Base-by-base conservation (phyloP, 768 basidiomycete species). In the Aureoboletus auriporus region DNA sequence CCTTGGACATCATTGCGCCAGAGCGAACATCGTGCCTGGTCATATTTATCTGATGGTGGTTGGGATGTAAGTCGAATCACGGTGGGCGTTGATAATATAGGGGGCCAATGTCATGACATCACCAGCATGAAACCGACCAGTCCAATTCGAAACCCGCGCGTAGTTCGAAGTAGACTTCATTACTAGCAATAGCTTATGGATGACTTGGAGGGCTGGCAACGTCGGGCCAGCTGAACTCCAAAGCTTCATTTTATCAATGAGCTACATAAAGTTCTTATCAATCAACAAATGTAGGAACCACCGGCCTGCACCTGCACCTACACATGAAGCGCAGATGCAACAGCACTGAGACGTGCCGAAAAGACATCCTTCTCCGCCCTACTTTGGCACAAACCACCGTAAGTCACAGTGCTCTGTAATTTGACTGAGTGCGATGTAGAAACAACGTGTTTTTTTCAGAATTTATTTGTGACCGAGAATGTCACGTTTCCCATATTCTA, bases 1-100 rank as follows among this genome's bases (percentile, higher is more conserved):
- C 73, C 44, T 73, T 74, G 40, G 77, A 78, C 59, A 72, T 71
- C 76, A 79, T 78, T 51, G 75, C 63, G 12, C 66, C 61, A 9
- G 64, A 61, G 46, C 49, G 55, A 41, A 39, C 39, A 35, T 62
- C 54, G 14, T 11, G 16, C 5, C 41, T 36, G 1, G 58, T 58
- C 60, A 64, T 64, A 38, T 46, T 37, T 46, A 23, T 52, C 23
- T 53, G 46, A 16, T 35, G 14, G 23, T 14, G 33, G 43, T 36
- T 26, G 44, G 16, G 31, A 12, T 17, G 31, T 16, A 36, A 33
- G 34, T n/a, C 49, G 1, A 9, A 42, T 28, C 14, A 2, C 13
- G 20, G 16, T 5, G 14, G 14, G 14, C 33, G 33, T 13, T 23
- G 33, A 33, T 11, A 36, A 41, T 37, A 35, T 41, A 50, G 42